Percentiles rank a stretch among this genome's conserved stretches.
Evolutionary conservation across 2,329 filamentous ascomycete species (phyloP).

Genomic region (Paracoccidioides brasiliensis): DNA sequence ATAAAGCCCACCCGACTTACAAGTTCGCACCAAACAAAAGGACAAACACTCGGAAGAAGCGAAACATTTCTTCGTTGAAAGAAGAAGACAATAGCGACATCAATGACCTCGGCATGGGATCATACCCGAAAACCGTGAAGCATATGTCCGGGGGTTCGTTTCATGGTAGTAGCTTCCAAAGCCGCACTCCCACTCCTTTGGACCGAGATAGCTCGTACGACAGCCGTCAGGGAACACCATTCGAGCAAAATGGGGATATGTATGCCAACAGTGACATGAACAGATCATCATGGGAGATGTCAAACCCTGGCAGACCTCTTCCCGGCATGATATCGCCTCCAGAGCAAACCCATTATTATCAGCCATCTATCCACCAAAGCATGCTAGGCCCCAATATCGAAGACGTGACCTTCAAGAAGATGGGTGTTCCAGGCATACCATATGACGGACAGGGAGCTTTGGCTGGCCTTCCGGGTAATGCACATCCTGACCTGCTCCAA

Average conservation of each 20-base stretch:
- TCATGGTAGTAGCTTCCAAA: slow-evolving; percentile 18
- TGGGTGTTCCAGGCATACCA: slow-evolving; percentile 17
- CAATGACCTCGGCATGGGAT: slow-evolving; percentile 17
- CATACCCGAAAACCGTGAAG: slow-evolving; percentile 13
- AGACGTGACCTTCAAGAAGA: slow-evolving; percentile 33
- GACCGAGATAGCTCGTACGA: slow-evolving; percentile 14
- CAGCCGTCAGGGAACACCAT: slow-evolving; percentile 10
- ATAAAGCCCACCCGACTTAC: slow-evolving; percentile 74
- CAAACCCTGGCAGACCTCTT: slow-evolving; percentile 38
- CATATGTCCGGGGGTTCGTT: slow-evolving; percentile 17
- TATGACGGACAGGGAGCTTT: slow-evolving; percentile 23
- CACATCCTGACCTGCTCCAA: slow-evolving; percentile 31
- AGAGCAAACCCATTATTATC: slow-evolving; percentile 40
- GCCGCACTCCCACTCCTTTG: slow-evolving; percentile 25
- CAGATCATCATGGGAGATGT: slow-evolving; percentile 39
- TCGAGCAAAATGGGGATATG: slow-evolving; percentile 7
- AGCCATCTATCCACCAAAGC: slow-evolving; percentile 34
- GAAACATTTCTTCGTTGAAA: slow-evolving; percentile 26
- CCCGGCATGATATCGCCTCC: slow-evolving; percentile 34
- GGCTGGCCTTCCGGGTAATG: slow-evolving; percentile 30
- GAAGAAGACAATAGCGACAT: slow-evolving; percentile 31
- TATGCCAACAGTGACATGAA: slow-evolving; percentile 14
- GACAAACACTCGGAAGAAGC: slow-evolving; percentile 36
- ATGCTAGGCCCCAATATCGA: slow-evolving; percentile 26
- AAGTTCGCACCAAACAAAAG: slow-evolving; percentile 82